Percentiles rank a stretch among this genome's conserved stretches.
Evolutionary conservation across 1,139 yeast genomes (phyloP).

Genomic region (Lodderomyces parapsilosis): DNA sequence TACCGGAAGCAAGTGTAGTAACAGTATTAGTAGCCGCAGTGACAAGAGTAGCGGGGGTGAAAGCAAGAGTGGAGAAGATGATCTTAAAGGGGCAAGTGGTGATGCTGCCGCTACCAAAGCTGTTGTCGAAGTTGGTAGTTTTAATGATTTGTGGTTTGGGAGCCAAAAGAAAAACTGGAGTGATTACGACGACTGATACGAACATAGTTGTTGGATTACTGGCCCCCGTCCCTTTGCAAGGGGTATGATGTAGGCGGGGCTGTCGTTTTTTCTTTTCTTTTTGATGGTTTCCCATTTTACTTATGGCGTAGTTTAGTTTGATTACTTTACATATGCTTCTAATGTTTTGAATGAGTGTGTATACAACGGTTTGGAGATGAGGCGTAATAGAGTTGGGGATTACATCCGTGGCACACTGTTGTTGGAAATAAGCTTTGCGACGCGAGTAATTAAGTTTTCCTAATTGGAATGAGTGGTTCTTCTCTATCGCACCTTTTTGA

Average conservation of each 20-base stretch:
- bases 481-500: no score
- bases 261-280: neutral
- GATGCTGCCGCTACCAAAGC: neutral
- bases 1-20: neutral
- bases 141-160: slow-evolving; percentile 4
- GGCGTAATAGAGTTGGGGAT: no score
- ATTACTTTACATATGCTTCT: neutral
- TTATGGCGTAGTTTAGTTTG: neutral
- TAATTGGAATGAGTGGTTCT: no score
- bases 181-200: slow-evolving; percentile 26
- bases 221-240: no score
- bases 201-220: neutral
- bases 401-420: no score
- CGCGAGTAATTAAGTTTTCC: no score
- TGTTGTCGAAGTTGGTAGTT: neutral
- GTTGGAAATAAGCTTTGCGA: no score
- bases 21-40: neutral
- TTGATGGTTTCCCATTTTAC: neutral
- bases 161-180: slow-evolving; percentile 30
- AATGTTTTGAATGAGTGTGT: neutral
- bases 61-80: neutral
- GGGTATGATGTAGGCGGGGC: no score
- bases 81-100: neutral
- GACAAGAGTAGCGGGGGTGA: neutral
- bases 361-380: no score